Conservation (phyloP, 2,329 filamentous ascomycete species). For the Cladophialophora psammophila region DNA sequence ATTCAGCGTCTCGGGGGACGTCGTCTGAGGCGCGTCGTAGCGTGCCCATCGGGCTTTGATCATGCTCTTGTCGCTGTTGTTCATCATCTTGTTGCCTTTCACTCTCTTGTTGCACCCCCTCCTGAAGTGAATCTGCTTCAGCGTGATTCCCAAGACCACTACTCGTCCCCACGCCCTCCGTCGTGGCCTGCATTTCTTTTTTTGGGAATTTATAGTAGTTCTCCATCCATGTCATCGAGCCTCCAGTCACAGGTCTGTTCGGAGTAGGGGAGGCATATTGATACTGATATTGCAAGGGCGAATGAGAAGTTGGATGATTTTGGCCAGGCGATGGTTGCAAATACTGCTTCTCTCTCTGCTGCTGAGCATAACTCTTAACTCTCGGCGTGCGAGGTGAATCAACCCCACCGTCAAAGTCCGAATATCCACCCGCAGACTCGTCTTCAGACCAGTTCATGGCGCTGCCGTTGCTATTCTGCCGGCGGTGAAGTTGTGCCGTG, state of each 20-base stretch:
- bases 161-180: neutral
- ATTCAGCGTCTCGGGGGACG: neutral
- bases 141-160: conserved; percentile 2
- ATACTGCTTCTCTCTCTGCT: conserved; percentile 38
- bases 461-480: conserved; percentile 32
- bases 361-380: conserved; percentile 38
- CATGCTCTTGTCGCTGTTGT: conserved; percentile 5
- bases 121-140: neutral
- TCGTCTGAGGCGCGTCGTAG: neutral
- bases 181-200: conserved; percentile 1
- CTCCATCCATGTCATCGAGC: conserved; percentile 19
- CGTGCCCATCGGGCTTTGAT: conserved; percentile 13
- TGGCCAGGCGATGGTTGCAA: conserved; percentile 9
- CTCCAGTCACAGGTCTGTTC: conserved; percentile 10
- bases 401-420: conserved; percentile 37
- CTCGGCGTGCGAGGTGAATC: conserved; percentile 34
- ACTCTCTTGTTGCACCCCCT: neutral
- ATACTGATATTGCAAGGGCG: conserved; percentile 19
- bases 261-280: conserved; percentile 12
- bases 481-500: conserved; percentile 35
- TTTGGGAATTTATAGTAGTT: conserved; percentile 14
- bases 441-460: conserved; percentile 35
- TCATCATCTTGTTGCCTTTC: neutral
- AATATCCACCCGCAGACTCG: conserved; percentile 36
- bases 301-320: conserved; percentile 13